Percentiles rank a stretch among this genome's conserved stretches.
Conservation (phyloP, 768 basidiomycete species). For the Auriscalpium microsporum region DNA sequence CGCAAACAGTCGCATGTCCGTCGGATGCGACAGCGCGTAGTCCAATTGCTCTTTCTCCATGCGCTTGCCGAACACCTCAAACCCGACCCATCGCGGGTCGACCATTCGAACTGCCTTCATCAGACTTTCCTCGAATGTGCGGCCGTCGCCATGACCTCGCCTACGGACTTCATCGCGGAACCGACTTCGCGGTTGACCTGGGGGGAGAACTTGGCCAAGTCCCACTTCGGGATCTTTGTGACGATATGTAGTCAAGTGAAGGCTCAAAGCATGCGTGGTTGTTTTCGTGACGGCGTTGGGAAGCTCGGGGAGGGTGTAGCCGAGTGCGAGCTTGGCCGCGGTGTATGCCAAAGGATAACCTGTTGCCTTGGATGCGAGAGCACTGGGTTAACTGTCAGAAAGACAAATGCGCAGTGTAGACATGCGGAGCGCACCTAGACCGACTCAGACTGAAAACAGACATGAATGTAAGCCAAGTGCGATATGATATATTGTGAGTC, state of each 20-base stretch:
- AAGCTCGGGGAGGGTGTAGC: conserved; percentile 93
- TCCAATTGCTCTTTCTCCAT: conserved; percentile 60
- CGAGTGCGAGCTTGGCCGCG: conserved; percentile 96
- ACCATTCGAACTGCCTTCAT: conserved; percentile 98
- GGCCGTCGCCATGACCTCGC: conserved; percentile 99
- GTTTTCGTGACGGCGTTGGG: conserved; percentile 99
- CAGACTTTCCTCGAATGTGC: conserved; percentile 96
- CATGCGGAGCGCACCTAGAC: conserved; percentile 46
- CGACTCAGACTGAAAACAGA: conserved; percentile 43
- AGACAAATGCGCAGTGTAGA: neutral
- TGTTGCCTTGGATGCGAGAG: conserved; percentile 82
- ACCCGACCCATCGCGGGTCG: conserved; percentile 93
- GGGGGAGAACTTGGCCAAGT: conserved; percentile 91
- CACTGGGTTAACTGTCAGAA: conserved; percentile 36
- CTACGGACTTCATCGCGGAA: conserved; percentile 98
- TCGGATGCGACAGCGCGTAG: conserved; percentile 68
- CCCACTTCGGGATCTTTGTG: conserved; percentile 99
- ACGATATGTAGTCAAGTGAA: conserved; percentile 99
- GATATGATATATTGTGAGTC: neutral
- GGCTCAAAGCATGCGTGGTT: conserved; percentile 99
- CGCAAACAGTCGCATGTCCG: conserved; percentile 93
- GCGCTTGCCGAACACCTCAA: conserved; percentile 87
- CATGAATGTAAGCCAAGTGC: neutral
- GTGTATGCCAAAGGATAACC: conserved; percentile 99
- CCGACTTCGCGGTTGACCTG: conserved; percentile 94